Evolutionary conservation across 495 filamentous ascomycete genomes (phyloP).

Genomic region (Hyaloscypha hepaticicola): DNA sequence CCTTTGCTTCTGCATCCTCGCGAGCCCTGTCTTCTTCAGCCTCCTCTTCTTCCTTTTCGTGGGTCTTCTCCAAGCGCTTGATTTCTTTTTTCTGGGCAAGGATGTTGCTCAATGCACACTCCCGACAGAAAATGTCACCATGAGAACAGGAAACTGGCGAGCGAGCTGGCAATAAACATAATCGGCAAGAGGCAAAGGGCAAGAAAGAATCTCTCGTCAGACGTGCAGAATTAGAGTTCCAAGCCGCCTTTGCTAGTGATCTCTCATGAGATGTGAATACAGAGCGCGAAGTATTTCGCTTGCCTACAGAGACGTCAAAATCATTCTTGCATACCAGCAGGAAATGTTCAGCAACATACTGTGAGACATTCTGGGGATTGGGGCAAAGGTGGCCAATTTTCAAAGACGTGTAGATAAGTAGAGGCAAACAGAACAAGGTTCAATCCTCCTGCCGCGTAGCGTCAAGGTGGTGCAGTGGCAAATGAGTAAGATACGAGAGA

Average conservation of each 20-base stretch:
- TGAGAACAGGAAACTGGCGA: conserved; percentile 71
- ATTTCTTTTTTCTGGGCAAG: conserved; percentile 92
- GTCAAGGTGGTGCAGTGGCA: no score
- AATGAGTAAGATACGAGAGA: no score
- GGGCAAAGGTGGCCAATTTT: background rate
- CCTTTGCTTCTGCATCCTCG: conserved; percentile 58
- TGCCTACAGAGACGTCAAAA: conserved; percentile 51
- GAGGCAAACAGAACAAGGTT: no score
- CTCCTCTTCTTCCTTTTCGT: conserved; percentile 56
- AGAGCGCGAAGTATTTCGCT: conserved; percentile 93
- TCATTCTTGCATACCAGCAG: background rate
- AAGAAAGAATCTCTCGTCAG: conserved; percentile 92
- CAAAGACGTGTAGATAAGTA: no score
- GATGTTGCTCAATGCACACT: conserved; percentile 90
- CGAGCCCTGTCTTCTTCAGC: conserved; percentile 51
- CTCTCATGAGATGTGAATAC: conserved; percentile 96
- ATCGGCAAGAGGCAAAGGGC: conserved; percentile 83
- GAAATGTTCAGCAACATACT: conserved; percentile 41
- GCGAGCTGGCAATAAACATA: conserved; percentile 83
- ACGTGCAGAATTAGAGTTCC: conserved; percentile 80
- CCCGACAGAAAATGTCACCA: conserved; percentile 95
- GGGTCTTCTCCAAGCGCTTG: conserved; percentile 70
- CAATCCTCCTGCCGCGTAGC: no score
- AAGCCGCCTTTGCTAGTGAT: conserved; percentile 70
- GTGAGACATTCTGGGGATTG: conserved; percentile 46